These are phyloP conservation scores for Cladosporium sp. DNA, from an alignment of 2,329 filamentous ascomycete species.

Conservation along the genomic window DNA sequence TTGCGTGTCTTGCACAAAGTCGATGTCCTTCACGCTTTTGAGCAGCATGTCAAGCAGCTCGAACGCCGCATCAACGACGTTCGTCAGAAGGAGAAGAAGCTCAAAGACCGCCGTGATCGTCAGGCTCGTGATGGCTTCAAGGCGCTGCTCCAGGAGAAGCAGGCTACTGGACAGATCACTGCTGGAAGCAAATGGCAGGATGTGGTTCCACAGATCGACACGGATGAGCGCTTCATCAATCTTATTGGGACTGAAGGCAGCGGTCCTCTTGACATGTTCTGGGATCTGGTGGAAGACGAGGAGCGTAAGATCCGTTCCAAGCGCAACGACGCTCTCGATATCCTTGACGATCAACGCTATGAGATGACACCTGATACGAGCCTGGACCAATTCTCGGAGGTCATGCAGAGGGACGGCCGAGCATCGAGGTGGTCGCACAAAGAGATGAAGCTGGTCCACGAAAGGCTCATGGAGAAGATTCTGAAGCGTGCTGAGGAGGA, in stretches of 20 bases:
- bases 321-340: slow-evolving; percentile 29
- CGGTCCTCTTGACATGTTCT: slow-evolving; percentile 80
- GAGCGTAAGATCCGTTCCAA: slow-evolving; percentile 54
- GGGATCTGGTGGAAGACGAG: slow-evolving; percentile 92
- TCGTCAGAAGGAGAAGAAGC: slow-evolving; percentile 80
- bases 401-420: slow-evolving; percentile 78
- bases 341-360: slow-evolving; percentile 71
- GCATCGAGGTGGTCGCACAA: slow-evolving; percentile 84
- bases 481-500: slow-evolving; percentile 77
- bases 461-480: slow-evolving; percentile 83
- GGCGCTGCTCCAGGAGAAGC: slow-evolving; percentile 69
- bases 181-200: slow-evolving; percentile 87
- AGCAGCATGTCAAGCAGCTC: slow-evolving; percentile 88
- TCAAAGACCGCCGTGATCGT: slow-evolving; percentile 75
- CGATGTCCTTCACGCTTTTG: slow-evolving; percentile 88
- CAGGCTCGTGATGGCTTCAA: slow-evolving; percentile 80
- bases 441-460: slow-evolving; percentile 74
- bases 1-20: slow-evolving; percentile 81
- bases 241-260: slow-evolving; percentile 69
- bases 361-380: slow-evolving; percentile 83
- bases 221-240: slow-evolving; percentile 76
- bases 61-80: slow-evolving; percentile 89
- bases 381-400: slow-evolving; percentile 78
- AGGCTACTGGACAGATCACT: slow-evolving; percentile 74
- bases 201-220: slow-evolving; percentile 67